Conservation (phyloP, 2,329 filamentous ascomycete species). For the Botrytis elliptica region DNA sequence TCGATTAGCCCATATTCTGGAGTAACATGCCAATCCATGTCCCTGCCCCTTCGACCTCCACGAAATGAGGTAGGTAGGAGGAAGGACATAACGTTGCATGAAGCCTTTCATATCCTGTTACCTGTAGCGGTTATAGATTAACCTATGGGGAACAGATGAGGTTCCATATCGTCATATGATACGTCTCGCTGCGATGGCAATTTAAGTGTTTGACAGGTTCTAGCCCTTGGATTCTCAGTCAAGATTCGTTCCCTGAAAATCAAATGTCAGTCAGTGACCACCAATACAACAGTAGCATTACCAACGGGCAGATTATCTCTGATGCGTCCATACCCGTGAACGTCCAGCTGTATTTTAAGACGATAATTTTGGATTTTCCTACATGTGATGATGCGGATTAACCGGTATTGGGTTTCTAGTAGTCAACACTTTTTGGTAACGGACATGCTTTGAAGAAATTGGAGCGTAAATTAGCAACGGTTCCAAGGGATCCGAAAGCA, state of each 20-base stretch:
- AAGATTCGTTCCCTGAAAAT: constrained; percentile 1
- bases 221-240: not conserved
- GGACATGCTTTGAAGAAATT: not conserved
- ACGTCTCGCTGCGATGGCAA: constrained; percentile 7
- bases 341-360: not conserved
- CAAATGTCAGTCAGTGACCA: constrained; percentile 3
- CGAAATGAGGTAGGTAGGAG: constrained; percentile 12
- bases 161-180: constrained; percentile 8
- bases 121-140: not conserved
- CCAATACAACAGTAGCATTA: not conserved
- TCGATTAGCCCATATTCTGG: not conserved
- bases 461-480: not conserved
- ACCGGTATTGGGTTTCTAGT: not conserved
- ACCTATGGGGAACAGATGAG: not conserved
- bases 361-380: not conserved
- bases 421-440: not conserved
- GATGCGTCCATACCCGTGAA: not conserved
- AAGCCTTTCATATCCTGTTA: constrained; percentile 7
- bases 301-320: not conserved
- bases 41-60: constrained; percentile 1
- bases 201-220: not conserved
- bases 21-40: not conserved
- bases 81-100: constrained; percentile 6
- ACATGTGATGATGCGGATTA: not conserved
- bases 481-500: not conserved